phyloP scores from a whole-genome alignment of 2,329 filamentous ascomycete genomes.

The Aspergillus sclerotialis region DNA sequence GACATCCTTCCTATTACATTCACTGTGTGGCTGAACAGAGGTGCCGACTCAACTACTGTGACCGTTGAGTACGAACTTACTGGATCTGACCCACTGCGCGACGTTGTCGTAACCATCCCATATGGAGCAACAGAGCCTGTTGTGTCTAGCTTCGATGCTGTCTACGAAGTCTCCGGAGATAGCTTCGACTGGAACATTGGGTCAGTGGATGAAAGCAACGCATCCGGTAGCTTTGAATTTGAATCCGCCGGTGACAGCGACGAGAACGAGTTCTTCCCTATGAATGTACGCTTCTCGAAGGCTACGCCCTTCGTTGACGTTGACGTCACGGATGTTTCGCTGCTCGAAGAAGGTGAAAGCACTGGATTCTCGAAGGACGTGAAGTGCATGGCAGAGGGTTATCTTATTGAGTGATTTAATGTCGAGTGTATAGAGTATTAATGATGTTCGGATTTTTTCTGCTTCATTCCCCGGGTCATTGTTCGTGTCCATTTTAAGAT shows the following conservation, averaged over 20 bases:
- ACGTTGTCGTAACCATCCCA: constrained; percentile 83
- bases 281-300: constrained; percentile 86
- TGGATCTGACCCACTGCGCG: constrained; percentile 67
- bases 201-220: constrained; percentile 71
- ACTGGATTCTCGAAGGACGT: constrained; percentile 40
- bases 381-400: constrained; percentile 38
- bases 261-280: constrained; percentile 96
- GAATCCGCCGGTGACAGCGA: constrained; percentile 78
- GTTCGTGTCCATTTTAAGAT: constrained; percentile 12
- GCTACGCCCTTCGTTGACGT: constrained; percentile 81
- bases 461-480: constrained; percentile 11
- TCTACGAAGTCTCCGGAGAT: constrained; percentile 89
- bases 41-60: constrained; percentile 73
- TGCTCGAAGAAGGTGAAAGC: constrained; percentile 39
- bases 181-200: constrained; percentile 92
- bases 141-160: constrained; percentile 87
- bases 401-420: constrained; percentile 36
- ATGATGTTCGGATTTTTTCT: constrained; percentile 29
- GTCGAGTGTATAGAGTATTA: constrained; percentile 29
- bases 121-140: constrained; percentile 78
- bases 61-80: constrained; percentile 95
- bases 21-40: constrained; percentile 95
- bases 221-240: constrained; percentile 87
- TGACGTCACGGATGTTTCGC: constrained; percentile 56
- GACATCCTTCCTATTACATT: constrained; percentile 87